Percentiles rank a stretch among this genome's conserved stretches.
These are phyloP conservation scores for Ophiostoma piceae DNA, from an alignment of 2,329 filamentous ascomycete genomes.

Conservation along the genomic window DNA sequence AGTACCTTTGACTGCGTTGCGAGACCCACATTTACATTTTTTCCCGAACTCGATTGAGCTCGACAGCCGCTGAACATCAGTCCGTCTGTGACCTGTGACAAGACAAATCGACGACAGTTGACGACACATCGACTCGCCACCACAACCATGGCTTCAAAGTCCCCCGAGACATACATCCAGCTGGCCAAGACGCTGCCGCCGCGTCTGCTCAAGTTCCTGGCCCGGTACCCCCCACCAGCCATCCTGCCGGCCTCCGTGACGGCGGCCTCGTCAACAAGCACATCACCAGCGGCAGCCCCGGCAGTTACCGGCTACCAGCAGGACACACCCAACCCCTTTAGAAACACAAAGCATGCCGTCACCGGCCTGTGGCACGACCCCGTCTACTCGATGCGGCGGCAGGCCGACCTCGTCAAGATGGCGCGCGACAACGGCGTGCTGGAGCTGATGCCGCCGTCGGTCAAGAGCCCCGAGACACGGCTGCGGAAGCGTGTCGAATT, in stretches of 20 bases:
- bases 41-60: conserved; percentile 42
- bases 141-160: conserved; percentile 23
- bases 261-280: conserved; percentile 34
- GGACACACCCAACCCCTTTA: conserved; percentile 71
- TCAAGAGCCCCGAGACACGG: conserved; percentile 68
- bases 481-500: conserved; percentile 69
- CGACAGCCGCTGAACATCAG: not conserved
- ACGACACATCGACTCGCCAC: conserved; percentile 13
- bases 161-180: conserved; percentile 39
- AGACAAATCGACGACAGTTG: not conserved
- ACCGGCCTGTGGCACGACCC: conserved; percentile 83
- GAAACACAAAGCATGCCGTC: conserved; percentile 66
- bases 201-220: conserved; percentile 79
- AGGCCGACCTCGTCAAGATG: conserved; percentile 86
- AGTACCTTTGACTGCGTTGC: not conserved
- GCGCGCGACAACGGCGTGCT: conserved; percentile 74
- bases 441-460: conserved; percentile 69
- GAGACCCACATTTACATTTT: conserved; percentile 9
- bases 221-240: conserved; percentile 72
- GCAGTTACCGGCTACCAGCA: conserved; percentile 47
- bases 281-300: conserved; percentile 22
- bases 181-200: conserved; percentile 69
- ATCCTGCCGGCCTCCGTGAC: conserved; percentile 46
- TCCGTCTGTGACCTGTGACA: not conserved
- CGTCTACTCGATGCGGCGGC: conserved; percentile 73